Evolutionary conservation across 2,329 filamentous ascomycete species (phyloP), one percentile per base, ranked within the genome.

Genomic region (Endoconidiophora laricicola): DNA sequence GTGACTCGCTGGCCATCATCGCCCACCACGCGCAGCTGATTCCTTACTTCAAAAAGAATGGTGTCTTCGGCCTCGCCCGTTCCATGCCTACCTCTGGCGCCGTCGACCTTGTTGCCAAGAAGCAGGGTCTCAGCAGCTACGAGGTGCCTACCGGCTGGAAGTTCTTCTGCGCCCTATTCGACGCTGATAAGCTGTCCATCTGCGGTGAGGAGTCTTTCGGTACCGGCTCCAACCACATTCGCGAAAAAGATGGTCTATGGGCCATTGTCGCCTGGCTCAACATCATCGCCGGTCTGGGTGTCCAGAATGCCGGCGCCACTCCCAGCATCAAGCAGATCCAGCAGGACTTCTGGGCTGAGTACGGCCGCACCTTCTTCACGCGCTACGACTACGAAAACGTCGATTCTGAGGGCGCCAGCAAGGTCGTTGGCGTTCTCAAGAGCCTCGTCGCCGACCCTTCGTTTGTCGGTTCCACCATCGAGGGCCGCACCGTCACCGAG

Each of bases 101-200:
- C 20, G 86, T 98, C 48, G 91, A 98, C 64, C 80, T 94, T 14
- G 91, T 98, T 39, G 91, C 91, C 58, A 86, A 94, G 76, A 87
- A 86, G 61, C 90, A 95, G 70, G 84, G 84, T 36, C 76, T 98
- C 40, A 72, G 86, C 69, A 83, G 79, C 68, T 98, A 98, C 69
- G 91, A 98, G 68, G 91, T 98, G 1, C 91, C 91, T 37, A 98
- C 91, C 1, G 91, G 91, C 60, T 98, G 91, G 91, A 95, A 95
- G 68, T 95, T 95, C 75, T 95, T 95, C 79, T 95, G 88, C 63
- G 86, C 87, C 59, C 76, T 95, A 52, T 94, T 95, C 60, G 88
- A 95, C 62, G 83, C 86, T 57, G 73, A 94, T 69, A 94, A 94
- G 74, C 82, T 95, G 62, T 94, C 91, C 61, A 98, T 98, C 64